Evolutionary conservation across 73 alveolate species (phyloP).

Genomic region (Paramecium biaurelia): DNA sequence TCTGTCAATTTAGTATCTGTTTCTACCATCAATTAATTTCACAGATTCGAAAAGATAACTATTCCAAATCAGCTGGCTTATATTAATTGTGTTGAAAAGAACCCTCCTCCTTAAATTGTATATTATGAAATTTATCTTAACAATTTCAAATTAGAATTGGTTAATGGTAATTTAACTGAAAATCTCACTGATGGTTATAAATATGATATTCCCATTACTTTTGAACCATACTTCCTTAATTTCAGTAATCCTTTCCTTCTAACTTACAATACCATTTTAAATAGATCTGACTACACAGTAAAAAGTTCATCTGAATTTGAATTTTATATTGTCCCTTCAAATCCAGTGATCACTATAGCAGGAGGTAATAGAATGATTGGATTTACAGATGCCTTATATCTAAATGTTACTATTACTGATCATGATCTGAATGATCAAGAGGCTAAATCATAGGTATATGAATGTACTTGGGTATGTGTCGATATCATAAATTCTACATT

Average conservation of each 20-base stretch:
- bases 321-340: neutral
- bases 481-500: neutral
- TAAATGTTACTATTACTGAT: neutral
- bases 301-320: neutral
- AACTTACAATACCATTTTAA: neutral
- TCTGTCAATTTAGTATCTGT: neutral
- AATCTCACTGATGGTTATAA: neutral
- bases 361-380: constrained; percentile 26
- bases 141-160: neutral
- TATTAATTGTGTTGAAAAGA: neutral
- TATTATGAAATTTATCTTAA: neutral
- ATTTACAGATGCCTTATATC: neutral
- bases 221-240: neutral
- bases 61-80: neutral
- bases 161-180: neutral
- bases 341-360: neutral
- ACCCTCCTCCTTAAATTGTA: neutral
- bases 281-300: neutral
- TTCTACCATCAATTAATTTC: neutral
- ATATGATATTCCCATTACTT: neutral
- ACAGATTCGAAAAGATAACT: neutral
- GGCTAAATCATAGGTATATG: neutral
- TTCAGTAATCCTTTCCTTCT: neutral
- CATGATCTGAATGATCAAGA: neutral
- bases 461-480: neutral